Evolutionary conservation across 257 asterid genomes (phyloP).

Genomic region (Nemophila menziesii): DNA sequence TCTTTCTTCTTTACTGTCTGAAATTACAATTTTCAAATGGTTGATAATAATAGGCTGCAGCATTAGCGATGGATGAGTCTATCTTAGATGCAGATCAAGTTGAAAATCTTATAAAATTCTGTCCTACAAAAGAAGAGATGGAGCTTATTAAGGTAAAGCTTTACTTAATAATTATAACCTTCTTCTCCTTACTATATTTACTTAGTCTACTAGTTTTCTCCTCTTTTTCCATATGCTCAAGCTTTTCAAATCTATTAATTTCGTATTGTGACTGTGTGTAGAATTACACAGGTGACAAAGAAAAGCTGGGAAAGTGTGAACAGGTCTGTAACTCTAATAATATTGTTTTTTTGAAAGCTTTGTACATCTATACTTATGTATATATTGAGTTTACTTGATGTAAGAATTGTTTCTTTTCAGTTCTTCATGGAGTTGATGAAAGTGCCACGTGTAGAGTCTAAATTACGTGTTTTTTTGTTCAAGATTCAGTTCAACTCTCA

Average conservation of each 20-base stretch:
- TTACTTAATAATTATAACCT: no score
- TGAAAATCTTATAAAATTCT: slow-evolving; percentile 86
- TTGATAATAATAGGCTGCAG: slow-evolving; percentile 66
- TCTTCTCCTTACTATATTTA: background rate
- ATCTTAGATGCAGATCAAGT: slow-evolving; percentile 97
- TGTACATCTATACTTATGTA: background rate
- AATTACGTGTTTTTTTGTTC: slow-evolving; percentile 88
- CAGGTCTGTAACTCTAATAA: slow-evolving; percentile 58
- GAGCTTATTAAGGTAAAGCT: slow-evolving; percentile 82
- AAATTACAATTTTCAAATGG: background rate
- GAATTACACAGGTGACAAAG: slow-evolving; percentile 86
- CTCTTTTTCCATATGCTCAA: background rate
- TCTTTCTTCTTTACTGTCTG: slow-evolving; percentile 1
- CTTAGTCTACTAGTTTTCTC: background rate
- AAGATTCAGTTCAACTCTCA: slow-evolving; percentile 90
- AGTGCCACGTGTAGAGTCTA: slow-evolving; percentile 97
- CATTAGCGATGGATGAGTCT: slow-evolving; percentile 92
- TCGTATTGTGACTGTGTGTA: slow-evolving; percentile 21
- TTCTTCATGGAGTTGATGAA: slow-evolving; percentile 98
- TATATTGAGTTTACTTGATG: background rate
- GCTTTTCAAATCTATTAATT: slow-evolving; percentile 8
- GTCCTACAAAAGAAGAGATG: slow-evolving; percentile 99
- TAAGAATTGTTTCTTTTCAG: slow-evolving; percentile 34
- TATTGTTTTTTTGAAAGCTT: slow-evolving; percentile 3
- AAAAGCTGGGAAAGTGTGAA: slow-evolving; percentile 88